Base-by-base conservation (phyloP, 177 flowering plant genomes). In the Telopea speciosissima region DNA sequence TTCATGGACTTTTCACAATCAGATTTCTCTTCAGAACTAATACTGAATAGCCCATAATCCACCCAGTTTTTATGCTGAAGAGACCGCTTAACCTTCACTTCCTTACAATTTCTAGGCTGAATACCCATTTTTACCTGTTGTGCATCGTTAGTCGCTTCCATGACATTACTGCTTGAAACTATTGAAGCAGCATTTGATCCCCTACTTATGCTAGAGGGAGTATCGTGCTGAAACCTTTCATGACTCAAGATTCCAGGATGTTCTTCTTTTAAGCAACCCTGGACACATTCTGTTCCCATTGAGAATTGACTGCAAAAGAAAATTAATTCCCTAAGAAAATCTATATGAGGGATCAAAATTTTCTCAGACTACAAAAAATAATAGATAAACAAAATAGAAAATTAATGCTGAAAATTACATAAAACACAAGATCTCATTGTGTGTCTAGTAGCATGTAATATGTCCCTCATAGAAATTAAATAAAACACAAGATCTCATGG, bases 21-120 rank as follows among this genome's bases (percentile, higher is more conserved):
- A 14, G 66, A 24, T 45, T 72, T 70, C 62, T 68, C 71, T 67
- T 71, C 60, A 16, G 72, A 73, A 60, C 78, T 66, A 36, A 67
- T 72, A 61, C 68, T 59, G 23, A 70, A 73, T 68, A 70, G 26
- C 31, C 61, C 62, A 67, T 67, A 70, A 70, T 68, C 68, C 49
- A 73, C 67, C 58, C 63, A 74, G 62, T 42, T 72, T 69, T 60
- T 74, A 65, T 60, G 75, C 65, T 54, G 65, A 63, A 63, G 70
- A 44, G 75, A 62, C 65, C 62, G 70, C 33, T 72, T 74, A 64
- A 65, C 42, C 25, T 63, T 70, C 65, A 60, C 68, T 72, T 75
- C 72, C 65, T 61, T 61, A 59, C 69, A 59, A 61, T 40, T 28
- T 61, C 40, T 70, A 77, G 66, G 68, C 60, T 70, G 28, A 52